Conservation (phyloP, 306 rosid genomes). For the Acacia acuminata region DNA sequence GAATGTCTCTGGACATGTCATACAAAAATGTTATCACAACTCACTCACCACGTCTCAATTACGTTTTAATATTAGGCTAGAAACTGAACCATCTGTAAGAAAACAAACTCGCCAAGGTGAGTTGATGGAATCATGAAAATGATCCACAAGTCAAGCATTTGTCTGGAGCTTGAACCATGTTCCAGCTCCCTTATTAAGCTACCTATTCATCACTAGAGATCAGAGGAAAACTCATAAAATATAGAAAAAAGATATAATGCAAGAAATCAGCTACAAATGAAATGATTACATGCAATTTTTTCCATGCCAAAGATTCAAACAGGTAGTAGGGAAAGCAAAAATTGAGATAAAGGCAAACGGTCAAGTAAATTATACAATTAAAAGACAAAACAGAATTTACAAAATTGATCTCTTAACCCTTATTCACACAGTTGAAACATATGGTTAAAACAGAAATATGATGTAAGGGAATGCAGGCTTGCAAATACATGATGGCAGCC, state of each 20-base stretch:
- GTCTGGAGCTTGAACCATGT: conserved; percentile 32
- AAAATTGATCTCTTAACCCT: not conserved
- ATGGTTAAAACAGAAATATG: not conserved
- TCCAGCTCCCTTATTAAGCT: conserved; percentile 36
- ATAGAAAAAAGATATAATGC: not conserved
- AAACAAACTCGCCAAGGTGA: conserved; percentile 42
- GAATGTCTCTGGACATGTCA: conserved; percentile 29
- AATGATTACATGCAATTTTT: not conserved
- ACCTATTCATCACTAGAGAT: conserved; percentile 28
- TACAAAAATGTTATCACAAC: conserved; percentile 18
- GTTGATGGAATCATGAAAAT: conserved; percentile 36
- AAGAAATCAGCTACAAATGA: not conserved
- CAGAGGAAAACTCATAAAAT: not conserved
- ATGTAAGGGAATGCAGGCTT: not conserved
- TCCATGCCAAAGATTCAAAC: not conserved
- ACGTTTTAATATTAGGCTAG: conserved; percentile 41
- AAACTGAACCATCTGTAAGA: conserved; percentile 44
- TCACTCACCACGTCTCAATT: conserved; percentile 29
- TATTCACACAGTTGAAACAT: not conserved
- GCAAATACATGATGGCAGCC: not conserved
- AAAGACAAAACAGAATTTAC: not conserved
- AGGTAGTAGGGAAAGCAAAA: not conserved
- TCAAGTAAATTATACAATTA: not conserved
- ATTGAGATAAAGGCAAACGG: not conserved
- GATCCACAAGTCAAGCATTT: conserved; percentile 51